A percentile compares a stretch with the other conserved stretches of the same genome.
phyloP scores from a whole-genome alignment of 108 stramenopile genomes.

The Conticribra weissflogii region DNA sequence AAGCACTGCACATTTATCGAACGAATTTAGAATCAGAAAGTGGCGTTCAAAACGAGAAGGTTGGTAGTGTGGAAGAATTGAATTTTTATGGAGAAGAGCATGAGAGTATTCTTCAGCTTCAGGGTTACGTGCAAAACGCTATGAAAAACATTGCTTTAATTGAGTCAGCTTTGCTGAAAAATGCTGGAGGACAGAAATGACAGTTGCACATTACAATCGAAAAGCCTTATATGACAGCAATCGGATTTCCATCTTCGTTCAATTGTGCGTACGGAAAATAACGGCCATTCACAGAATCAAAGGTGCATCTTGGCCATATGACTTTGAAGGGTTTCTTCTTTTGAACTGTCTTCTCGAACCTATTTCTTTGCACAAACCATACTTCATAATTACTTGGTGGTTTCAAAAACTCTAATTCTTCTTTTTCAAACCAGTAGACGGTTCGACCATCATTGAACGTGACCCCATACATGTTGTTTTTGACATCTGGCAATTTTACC shows the following conservation, averaged over 20 bases:
- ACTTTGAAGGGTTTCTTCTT: conserved; percentile 71
- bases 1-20: conserved; percentile 43
- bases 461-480: conserved; percentile 45
- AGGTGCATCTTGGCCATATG: conserved; percentile 75
- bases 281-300: conserved; percentile 66
- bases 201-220: not conserved
- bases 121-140: conserved; percentile 29
- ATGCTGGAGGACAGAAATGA: too few relatives aligned
- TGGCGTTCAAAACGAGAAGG: not conserved
- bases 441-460: conserved; percentile 76
- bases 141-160: conserved; percentile 42
- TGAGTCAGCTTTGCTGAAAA: conserved; percentile 35
- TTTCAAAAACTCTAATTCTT: conserved; percentile 59
- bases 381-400: conserved; percentile 65
- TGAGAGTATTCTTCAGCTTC: conserved; percentile 15
- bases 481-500: conserved; percentile 19
- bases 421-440: conserved; percentile 53
- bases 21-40: conserved; percentile 16
- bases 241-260: conserved; percentile 35
- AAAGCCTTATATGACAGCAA: conserved; percentile 7
- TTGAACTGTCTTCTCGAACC: conserved; percentile 60
- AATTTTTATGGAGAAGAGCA: conserved; percentile 8
- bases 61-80: not conserved
- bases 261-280: conserved; percentile 72
- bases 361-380: conserved; percentile 67